phyloP scores from a whole-genome alignment of 768 basidiomycete species.

The Tylopilus subfusipes region DNA sequence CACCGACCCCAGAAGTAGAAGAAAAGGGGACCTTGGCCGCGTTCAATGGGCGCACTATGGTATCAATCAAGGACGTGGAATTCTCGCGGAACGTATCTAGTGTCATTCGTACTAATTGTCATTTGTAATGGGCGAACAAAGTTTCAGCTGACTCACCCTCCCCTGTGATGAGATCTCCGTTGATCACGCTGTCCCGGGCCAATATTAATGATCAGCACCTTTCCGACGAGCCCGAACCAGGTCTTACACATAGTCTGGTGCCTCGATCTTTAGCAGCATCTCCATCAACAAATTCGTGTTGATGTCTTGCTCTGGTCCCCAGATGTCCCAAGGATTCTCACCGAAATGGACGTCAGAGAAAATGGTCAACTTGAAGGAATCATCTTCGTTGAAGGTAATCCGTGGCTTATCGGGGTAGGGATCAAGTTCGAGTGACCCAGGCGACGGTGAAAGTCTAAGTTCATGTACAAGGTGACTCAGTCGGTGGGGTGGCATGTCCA shows the following conservation, averaged over 20 bases:
- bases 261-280: slow-evolving; percentile 50
- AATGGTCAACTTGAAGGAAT: slow-evolving; percentile 67
- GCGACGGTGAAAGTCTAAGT: neutral
- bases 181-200: slow-evolving; percentile 58
- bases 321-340: slow-evolving; percentile 67
- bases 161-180: slow-evolving; percentile 73
- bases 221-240: neutral
- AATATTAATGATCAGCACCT: neutral
- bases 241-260: slow-evolving; percentile 67
- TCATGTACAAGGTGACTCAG: neutral
- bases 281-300: slow-evolving; percentile 62
- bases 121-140: neutral
- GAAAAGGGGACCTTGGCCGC: slow-evolving; percentile 59
- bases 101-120: too few relatives aligned
- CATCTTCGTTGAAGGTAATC: slow-evolving; percentile 53
- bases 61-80: slow-evolving; percentile 61
- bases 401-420: slow-evolving; percentile 48
- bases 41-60: slow-evolving; percentile 60
- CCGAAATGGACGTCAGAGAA: slow-evolving; percentile 78
- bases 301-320: slow-evolving; percentile 65
- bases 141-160: slow-evolving; percentile 42
- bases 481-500: neutral
- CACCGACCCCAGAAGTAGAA: slow-evolving; percentile 60
- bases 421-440: slow-evolving; percentile 20
- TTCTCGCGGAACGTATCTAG: slow-evolving; percentile 66